Percentiles rank a stretch among this genome's conserved stretches.
These are phyloP conservation scores for Leptomonas pyrrhocoris DNA, from an alignment of 208 protist genomes.

Conservation along the genomic window DNA sequence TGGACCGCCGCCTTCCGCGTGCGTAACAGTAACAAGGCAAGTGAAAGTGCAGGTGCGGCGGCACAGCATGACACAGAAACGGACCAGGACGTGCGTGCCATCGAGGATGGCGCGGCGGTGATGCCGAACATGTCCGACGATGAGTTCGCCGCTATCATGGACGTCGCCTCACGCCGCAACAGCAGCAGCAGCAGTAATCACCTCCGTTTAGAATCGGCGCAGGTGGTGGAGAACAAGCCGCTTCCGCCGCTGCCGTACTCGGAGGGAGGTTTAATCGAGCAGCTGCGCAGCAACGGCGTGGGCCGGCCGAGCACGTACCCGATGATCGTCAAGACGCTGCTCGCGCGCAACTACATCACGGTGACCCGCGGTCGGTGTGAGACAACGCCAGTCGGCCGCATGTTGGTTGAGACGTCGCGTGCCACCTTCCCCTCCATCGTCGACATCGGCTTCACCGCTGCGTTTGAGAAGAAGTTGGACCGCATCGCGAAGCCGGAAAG, in stretches of 20 bases:
- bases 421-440: slow-evolving; percentile 89
- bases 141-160: slow-evolving; percentile 75
- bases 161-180: slow-evolving; percentile 30
- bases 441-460: slow-evolving; percentile 88
- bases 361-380: slow-evolving; percentile 83
- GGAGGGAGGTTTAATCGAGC: slow-evolving; percentile 86
- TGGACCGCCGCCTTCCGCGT: slow-evolving; percentile 78
- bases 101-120: slow-evolving; percentile 59
- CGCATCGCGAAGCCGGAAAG: slow-evolving; percentile 76
- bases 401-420: slow-evolving; percentile 74
- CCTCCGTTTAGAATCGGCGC: slow-evolving; percentile 41
- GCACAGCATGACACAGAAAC: slow-evolving; percentile 17
- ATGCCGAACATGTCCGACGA: slow-evolving; percentile 77
- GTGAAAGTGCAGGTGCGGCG: not conserved
- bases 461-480: slow-evolving; percentile 90
- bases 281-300: slow-evolving; percentile 87
- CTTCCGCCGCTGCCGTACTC: slow-evolving; percentile 75
- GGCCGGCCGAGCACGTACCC: slow-evolving; percentile 92
- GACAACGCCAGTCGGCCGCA: slow-evolving; percentile 75
- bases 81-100: slow-evolving; percentile 52
- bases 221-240: slow-evolving; percentile 63
- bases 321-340: slow-evolving; percentile 88
- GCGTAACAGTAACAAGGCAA: not conserved
- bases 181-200: slow-evolving; percentile 3
- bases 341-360: slow-evolving; percentile 84